Conservation (phyloP, 768 basidiomycete species). For the Kwoniella sp. region DNA sequence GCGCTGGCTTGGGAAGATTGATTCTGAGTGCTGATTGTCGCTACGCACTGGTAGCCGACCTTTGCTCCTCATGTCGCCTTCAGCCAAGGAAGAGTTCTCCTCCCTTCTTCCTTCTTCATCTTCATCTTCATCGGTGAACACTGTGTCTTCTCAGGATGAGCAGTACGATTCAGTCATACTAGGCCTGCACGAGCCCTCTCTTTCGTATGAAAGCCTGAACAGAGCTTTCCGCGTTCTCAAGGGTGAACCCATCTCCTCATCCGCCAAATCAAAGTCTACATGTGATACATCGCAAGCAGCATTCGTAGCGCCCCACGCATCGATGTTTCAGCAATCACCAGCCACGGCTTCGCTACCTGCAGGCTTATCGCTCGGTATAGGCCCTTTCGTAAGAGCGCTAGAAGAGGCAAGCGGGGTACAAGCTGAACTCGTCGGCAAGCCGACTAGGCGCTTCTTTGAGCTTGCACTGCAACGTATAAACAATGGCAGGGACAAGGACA, state of each 20-base stretch:
- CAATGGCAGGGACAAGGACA: constrained; percentile 8
- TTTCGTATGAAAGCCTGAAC: constrained; percentile 66
- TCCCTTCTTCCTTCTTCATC: constrained; percentile 51
- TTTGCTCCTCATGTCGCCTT: constrained; percentile 61
- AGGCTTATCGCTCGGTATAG: constrained; percentile 67
- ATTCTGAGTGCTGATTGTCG: no score
- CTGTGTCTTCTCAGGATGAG: constrained; percentile 10
- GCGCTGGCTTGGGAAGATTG: no score
- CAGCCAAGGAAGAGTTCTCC: constrained; percentile 48
- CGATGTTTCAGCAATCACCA: constrained; percentile 58
- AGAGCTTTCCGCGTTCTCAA: constrained; percentile 68
- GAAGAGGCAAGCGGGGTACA: constrained; percentile 62
- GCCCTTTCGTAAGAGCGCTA: constrained; percentile 69
- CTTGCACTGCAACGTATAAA: constrained; percentile 60
- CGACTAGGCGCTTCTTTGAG: constrained; percentile 65
- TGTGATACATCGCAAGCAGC: constrained; percentile 36
- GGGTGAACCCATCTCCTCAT: constrained; percentile 54
- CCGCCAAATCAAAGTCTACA: background rate
- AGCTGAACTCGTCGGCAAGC: constrained; percentile 69
- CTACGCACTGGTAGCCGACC: no score
- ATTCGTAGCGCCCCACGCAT: constrained; percentile 67
- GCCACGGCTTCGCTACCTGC: constrained; percentile 58
- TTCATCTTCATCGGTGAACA: background rate
- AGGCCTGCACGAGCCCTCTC: constrained; percentile 62
- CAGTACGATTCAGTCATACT: constrained; percentile 67